Conservation (phyloP, 116 monocot species). For the Cymodocea nodosa region DNA sequence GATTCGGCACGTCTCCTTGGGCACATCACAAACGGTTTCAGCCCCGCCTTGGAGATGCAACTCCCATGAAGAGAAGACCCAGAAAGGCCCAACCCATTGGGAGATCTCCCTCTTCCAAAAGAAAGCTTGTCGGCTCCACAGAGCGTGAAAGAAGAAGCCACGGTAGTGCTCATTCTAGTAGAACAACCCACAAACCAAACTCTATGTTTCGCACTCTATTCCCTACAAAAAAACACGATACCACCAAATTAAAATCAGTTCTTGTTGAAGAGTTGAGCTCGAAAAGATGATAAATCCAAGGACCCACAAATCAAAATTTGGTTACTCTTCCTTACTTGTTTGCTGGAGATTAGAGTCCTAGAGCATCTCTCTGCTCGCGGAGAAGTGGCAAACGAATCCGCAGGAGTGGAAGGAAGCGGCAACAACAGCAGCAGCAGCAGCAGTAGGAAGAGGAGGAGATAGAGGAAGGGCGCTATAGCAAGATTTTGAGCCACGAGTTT, state of each 20-base stretch:
- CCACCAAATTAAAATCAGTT: background rate
- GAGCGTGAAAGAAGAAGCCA: conserved; percentile 41
- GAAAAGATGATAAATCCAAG: background rate
- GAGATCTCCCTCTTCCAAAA: conserved; percentile 13
- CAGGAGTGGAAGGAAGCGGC: no score
- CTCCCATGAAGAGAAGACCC: conserved; percentile 27
- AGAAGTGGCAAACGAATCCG: no score
- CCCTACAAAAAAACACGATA: background rate
- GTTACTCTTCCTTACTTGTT: background rate
- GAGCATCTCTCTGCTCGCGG: no score
- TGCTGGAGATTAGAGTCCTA: no score
- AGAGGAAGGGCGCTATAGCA: no score
- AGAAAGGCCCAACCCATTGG: conserved; percentile 23
- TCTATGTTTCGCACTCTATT: background rate
- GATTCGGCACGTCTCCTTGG: background rate
- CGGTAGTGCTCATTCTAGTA: background rate
- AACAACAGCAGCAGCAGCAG: no score
- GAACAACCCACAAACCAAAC: conserved; percentile 8
- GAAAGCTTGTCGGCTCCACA: conserved; percentile 37
- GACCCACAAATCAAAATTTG: background rate
- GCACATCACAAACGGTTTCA: conserved; percentile 3
- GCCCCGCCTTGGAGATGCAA: conserved; percentile 21
- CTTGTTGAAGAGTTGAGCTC: no score
- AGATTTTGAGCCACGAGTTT: no score
- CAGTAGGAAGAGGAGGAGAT: no score